Conservation (phyloP, 78 protist genomes). For the slime mould (Dictyostelium discoideum) region DNA sequence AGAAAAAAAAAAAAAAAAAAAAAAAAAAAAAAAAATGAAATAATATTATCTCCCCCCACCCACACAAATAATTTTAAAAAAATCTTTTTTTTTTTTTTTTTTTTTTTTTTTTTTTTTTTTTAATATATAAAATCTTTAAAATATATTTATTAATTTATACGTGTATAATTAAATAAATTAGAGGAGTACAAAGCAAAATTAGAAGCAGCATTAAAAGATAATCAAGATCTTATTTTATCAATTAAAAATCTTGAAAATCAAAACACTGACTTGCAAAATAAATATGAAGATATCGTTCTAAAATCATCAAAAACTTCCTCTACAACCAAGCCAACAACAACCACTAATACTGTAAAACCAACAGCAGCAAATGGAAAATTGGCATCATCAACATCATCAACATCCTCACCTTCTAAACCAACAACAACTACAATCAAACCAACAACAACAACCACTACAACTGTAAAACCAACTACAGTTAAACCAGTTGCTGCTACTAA, state of each 20-base stretch:
- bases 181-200: constrained; percentile 29
- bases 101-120: too few relatives aligned
- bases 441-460: not conserved
- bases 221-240: not conserved
- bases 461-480: not conserved
- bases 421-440: not conserved
- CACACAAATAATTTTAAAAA: too few relatives aligned
- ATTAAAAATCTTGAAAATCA: not conserved
- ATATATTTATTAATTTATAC: too few relatives aligned
- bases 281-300: constrained; percentile 13
- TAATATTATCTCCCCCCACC: too few relatives aligned
- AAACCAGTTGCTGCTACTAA: not conserved
- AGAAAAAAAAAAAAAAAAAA: too few relatives aligned
- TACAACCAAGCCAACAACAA: constrained; percentile 23
- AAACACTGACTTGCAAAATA: not conserved
- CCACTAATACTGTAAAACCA: not conserved
- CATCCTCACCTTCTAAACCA: not conserved
- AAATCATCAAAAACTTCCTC: not conserved
- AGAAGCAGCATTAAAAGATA: not conserved
- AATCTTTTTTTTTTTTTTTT: too few relatives aligned
- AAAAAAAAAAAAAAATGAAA: too few relatives aligned
- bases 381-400: not conserved
- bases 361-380: not conserved
- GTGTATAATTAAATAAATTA: not conserved
- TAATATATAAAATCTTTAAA: not conserved